Base-by-base conservation (phyloP, 768 basidiomycete species). In the Psilocybe cubensis region DNA sequence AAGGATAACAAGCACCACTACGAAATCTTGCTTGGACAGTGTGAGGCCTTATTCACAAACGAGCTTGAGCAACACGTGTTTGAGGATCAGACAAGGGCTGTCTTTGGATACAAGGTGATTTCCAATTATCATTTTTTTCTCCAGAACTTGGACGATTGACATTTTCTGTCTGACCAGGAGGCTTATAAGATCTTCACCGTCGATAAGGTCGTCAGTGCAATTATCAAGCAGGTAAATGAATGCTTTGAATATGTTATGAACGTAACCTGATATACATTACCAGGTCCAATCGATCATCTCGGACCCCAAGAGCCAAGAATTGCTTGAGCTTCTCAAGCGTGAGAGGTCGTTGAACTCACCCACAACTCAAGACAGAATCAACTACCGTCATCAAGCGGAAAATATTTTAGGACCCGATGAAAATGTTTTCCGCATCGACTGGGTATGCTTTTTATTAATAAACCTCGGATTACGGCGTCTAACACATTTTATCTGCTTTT, bases 151-250 rank as follows among this genome's bases (percentile, higher is more conserved):
- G 17, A 11, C n/a, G 2, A 3, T n/a, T 18, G n/a, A 9, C 28
- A 8, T 25, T 28, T 4, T 9, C 8, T 27, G 33, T 46, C 57
- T 10, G 59, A 18, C 3, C 59, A 90, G 88, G 79, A 91, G 24
- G 87, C 87, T 0, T 98, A 93, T 71, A 89, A 88, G 67, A 84
- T 94, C 66, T 99, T 97, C 72, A 98, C 96, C 0, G 78, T 97
- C 23, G 96, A 99, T 74, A 95, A 97, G 71, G 79, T 98, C 31
- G 82, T 98, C 41, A 91, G 90, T 1, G 80, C 86, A 1, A 81
- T 98, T 58, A 87, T 99, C 72, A 98, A 97, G 69, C 94, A 96
- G 76, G 92, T 91, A 14, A 18, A 31, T 50, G 10, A n/a, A n/a
- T n/a, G n/a, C n/a, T n/a, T 25, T 23, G 45, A 8, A 42, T 21